Percentiles rank a stretch among this genome's conserved stretches.
phyloP scores from a whole-genome alignment of 305 asterid species.

The Fraxinus sp. region DNA sequence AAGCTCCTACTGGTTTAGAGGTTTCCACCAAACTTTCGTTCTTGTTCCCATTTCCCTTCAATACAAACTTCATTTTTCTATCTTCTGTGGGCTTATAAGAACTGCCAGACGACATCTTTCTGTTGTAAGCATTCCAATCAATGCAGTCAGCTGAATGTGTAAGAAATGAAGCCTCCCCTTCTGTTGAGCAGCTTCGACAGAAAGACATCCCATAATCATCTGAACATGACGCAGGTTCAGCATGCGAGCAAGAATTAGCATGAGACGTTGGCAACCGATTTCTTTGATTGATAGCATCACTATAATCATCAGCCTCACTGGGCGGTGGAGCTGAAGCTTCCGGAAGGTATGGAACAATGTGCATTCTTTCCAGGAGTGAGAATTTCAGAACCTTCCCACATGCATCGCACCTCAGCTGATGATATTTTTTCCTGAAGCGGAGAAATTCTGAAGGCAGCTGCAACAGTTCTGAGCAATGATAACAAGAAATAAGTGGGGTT shows the following conservation, averaged over 20 bases:
- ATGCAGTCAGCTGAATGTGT: constrained; percentile 24
- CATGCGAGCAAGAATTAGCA: constrained; percentile 28
- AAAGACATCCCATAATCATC: constrained; percentile 56
- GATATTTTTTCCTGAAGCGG: constrained; percentile 48
- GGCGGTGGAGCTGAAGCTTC: constrained; percentile 52
- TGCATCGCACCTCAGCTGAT: constrained; percentile 62
- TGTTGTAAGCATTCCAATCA: constrained; percentile 24
- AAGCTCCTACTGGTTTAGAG: constrained; percentile 36
- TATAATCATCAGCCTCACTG: constrained; percentile 35
- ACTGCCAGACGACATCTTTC: constrained; percentile 34
- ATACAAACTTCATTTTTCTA: constrained; percentile 50
- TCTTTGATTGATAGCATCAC: constrained; percentile 20
- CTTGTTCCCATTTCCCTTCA: constrained; percentile 22
- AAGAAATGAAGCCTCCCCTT: constrained; percentile 39
- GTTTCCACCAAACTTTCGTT: constrained; percentile 15
- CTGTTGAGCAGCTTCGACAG: constrained; percentile 50
- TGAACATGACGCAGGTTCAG: constrained; percentile 48
- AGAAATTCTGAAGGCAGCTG: constrained; percentile 76
- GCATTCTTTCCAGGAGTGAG: constrained; percentile 44
- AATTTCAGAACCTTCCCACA: constrained; percentile 59
- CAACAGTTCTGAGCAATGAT: constrained; percentile 62
- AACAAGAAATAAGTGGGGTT: constrained; percentile 67
- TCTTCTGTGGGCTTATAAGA: constrained; percentile 30
- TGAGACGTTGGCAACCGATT: constrained; percentile 29
- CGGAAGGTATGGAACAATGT: constrained; percentile 47